phyloP scores from a whole-genome alignment of 1,284 basidiomycete species.

The Cutaneotrichosporon sp. region DNA sequence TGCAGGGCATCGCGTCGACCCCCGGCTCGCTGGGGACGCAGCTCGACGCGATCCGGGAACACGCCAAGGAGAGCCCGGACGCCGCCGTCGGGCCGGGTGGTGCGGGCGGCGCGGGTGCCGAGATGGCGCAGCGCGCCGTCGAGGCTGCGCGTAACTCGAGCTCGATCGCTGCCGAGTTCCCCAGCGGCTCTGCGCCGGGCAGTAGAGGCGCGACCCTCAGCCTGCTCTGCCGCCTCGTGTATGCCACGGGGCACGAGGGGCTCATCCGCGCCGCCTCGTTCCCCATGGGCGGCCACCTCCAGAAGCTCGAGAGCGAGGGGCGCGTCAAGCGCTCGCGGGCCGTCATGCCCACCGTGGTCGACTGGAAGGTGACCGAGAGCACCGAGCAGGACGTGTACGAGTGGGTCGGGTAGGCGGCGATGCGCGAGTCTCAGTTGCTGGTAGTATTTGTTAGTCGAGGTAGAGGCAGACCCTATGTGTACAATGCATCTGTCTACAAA shows the following conservation, averaged over 20 bases:
- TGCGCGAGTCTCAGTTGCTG: too few species aligned
- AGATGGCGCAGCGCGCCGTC: constrained; percentile 7
- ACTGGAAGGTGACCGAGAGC: constrained; percentile 26
- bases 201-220: constrained; percentile 23
- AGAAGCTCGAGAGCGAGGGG: constrained; percentile 61
- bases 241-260: constrained; percentile 39
- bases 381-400: constrained; percentile 38
- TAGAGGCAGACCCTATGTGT: constrained; percentile 8
- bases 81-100: constrained; percentile 3
- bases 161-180: constrained; percentile 12
- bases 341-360: constrained; percentile 27
- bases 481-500: constrained; percentile 24
- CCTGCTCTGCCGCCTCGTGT: constrained; percentile 38
- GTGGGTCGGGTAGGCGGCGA: too few species aligned
- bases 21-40: constrained; percentile 19
- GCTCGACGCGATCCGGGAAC: constrained; percentile 21
- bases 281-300: constrained; percentile 34
- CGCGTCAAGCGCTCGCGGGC: constrained; percentile 54
- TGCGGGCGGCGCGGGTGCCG: constrained; percentile 12
- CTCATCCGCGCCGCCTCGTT: constrained; percentile 38
- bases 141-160: constrained; percentile 6
- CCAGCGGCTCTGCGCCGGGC: constrained; percentile 3
- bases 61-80: constrained; percentile 15
- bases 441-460: too few species aligned
- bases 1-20: constrained; percentile 19